Percentiles rank a stretch among this genome's conserved stretches.
Evolutionary conservation across 148 eudicot species (phyloP).

Genomic region (Rhododendron ferrugineum): DNA sequence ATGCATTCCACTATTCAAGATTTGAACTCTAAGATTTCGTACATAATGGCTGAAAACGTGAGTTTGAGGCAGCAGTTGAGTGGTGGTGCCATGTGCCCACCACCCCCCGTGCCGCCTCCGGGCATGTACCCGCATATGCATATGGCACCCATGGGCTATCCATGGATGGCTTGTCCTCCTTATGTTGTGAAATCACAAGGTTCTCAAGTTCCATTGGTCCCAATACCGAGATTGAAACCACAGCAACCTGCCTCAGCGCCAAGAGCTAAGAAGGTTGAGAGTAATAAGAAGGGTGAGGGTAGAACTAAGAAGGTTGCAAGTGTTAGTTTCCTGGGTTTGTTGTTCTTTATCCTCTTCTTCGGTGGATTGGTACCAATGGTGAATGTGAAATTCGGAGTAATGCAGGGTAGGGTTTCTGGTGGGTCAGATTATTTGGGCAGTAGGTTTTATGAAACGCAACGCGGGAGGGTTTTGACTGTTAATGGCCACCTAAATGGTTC

Average conservation of each 20-base stretch:
- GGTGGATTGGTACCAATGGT: slow-evolving; percentile 79
- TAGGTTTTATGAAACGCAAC: slow-evolving; percentile 31
- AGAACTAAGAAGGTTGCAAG: slow-evolving; percentile 93
- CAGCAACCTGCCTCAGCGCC: slow-evolving; percentile 41
- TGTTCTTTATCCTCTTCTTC: slow-evolving; percentile 69
- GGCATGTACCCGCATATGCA: slow-evolving; percentile 43
- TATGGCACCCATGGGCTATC: slow-evolving; percentile 68
- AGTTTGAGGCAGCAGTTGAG: slow-evolving; percentile 58
- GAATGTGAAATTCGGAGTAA: slow-evolving; percentile 54
- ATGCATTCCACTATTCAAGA: slow-evolving; percentile 87
- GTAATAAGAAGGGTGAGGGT: slow-evolving; percentile 45
- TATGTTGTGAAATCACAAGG: slow-evolving; percentile 71
- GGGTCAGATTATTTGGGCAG: slow-evolving; percentile 13
- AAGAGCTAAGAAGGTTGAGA: slow-evolving; percentile 49
- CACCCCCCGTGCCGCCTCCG: slow-evolving; percentile 24
- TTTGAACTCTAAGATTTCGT: slow-evolving; percentile 57
- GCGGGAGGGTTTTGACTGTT: slow-evolving; percentile 55
- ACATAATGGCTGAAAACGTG: slow-evolving; percentile 71
- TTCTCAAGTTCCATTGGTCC: slow-evolving; percentile 78
- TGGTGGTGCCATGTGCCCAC: slow-evolving; percentile 28
- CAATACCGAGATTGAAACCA: slow-evolving; percentile 80
- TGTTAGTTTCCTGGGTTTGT: slow-evolving; percentile 73
- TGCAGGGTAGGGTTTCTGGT: slow-evolving; percentile 16
- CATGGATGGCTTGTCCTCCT: slow-evolving; percentile 79
- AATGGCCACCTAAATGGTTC: slow-evolving; percentile 34